These are phyloP conservation scores for Saussurea involucrata DNA, from an alignment of 129 eudicot species.

Conservation along the genomic window DNA sequence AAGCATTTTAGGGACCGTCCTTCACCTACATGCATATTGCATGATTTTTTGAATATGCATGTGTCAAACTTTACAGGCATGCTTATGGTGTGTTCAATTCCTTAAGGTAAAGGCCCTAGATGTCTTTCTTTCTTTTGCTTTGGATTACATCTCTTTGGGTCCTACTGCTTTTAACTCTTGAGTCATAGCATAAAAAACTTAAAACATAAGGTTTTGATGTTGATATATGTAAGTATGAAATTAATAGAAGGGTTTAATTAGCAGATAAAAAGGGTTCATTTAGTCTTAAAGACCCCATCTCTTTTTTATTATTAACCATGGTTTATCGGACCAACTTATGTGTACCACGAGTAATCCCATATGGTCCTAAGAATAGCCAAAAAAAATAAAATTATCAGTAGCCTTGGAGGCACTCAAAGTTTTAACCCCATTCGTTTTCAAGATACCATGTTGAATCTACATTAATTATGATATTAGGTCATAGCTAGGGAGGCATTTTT, in stretches of 20 bases:
- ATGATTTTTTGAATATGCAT: not conserved
- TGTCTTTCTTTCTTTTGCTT: not conserved
- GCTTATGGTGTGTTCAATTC: not conserved
- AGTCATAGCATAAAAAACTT: not conserved
- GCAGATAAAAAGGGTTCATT: not conserved
- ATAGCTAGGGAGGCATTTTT: not conserved
- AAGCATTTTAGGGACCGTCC: not conserved
- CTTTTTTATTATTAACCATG: too few species aligned
- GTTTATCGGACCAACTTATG: not conserved
- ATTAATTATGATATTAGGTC: not conserved
- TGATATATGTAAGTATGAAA: not conserved
- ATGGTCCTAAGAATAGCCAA: not conserved
- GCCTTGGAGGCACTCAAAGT: not conserved
- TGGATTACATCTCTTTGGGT: not conserved
- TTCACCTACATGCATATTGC: not conserved
- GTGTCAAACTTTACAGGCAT: not conserved
- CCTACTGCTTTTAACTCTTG: not conserved
- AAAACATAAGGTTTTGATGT: not conserved
- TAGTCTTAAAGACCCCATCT: not conserved
- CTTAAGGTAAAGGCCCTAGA: not conserved
- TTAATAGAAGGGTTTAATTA: not conserved
- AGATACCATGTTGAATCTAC: not conserved
- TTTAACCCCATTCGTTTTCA: not conserved
- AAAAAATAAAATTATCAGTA: not conserved
- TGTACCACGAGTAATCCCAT: not conserved